Evolutionary conservation across 2,329 filamentous ascomycete species (phyloP).

Genomic region (Geosmithia flava): DNA sequence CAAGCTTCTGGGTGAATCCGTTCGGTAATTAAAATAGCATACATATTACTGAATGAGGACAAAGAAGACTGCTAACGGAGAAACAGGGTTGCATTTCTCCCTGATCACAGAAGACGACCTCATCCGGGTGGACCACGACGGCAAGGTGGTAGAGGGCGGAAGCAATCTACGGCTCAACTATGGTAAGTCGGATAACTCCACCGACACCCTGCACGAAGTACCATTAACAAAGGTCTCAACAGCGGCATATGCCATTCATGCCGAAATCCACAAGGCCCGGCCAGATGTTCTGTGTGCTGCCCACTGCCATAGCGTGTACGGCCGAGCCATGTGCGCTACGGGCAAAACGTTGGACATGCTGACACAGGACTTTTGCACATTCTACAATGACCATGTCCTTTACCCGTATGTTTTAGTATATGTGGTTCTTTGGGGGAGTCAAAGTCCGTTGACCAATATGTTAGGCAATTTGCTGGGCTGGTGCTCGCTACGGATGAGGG

Average conservation of each 20-base stretch:
- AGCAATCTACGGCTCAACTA: constrained; percentile 17
- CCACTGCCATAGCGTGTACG: constrained; percentile 42
- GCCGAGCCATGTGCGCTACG: constrained; percentile 45
- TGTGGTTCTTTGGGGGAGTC: too few species aligned
- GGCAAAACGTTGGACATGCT: constrained; percentile 53
- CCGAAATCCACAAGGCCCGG: constrained; percentile 38
- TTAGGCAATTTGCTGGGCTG: constrained; percentile 36
- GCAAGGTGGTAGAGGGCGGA: constrained; percentile 52
- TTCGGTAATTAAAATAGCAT: constrained; percentile 4
- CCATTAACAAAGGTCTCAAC: too few species aligned
- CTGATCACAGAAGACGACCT: constrained; percentile 52
- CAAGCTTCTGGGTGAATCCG: constrained; percentile 56
- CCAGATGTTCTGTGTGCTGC: constrained; percentile 42
- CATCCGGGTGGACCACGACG: constrained; percentile 51
- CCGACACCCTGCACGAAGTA: too few species aligned
- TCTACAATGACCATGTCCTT: constrained; percentile 36
- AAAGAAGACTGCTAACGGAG: background rate
- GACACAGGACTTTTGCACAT: constrained; percentile 48
- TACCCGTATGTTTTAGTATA: constrained; percentile 15
- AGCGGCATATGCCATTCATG: constrained; percentile 14
- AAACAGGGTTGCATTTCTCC: constrained; percentile 30
- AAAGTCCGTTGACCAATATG: background rate
- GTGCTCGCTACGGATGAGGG: constrained; percentile 50
- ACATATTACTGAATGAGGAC: background rate
- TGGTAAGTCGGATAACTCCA: background rate